Evolutionary conservation across 345 rosid species (phyloP), one percentile per base, ranked within the genome.

Genomic region (Lagerstroemia speciosa): DNA sequence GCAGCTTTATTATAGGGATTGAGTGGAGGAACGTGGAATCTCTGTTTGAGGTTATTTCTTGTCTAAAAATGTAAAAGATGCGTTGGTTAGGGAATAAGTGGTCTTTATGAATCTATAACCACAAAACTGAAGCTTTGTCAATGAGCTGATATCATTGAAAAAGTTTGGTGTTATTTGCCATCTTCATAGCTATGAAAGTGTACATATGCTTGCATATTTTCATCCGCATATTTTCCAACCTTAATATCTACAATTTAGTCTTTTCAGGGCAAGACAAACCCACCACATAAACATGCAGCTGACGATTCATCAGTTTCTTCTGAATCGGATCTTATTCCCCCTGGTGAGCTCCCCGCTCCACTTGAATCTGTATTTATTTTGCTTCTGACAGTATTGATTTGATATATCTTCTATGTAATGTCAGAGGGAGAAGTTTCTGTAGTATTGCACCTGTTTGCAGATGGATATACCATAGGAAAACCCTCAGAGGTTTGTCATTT

Each of bases 371-470:
- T 72, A 53, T 67, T 58, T 32, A 64, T 48, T 67, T 36, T 69
- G 34, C 22, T 65, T 68, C 68, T 60, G 57, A 16, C 5, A 69
- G 65, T 24, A 60, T 31, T 0, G 43, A 17, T 46, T 36, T 46
- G 69, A 62, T 29, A 64, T 72, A n/a, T 71, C 69, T 75, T 46
- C 52, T 77, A 61, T 76, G 69, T 75, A 37, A 45, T 40, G 58
- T 71, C 83, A 92, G 98, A 78, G 9, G 84, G 84, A 73, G 97
- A 89, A 80, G 88, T 83, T 74, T 92, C 99, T 57, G 83, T 90
- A 71, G 66, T 77, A 3, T 81, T 95, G 81, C 85, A 82, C 74
- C 93, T 95, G 46, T 90, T 84, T 71, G 77, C 82, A 4, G 86
- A 83, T 78, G 99, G 97, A 64, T 95, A 89, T 82, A 83, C 80